Base-by-base conservation (phyloP, 1,139 yeast genomes). In the Arxiozyma slooffiae region DNA sequence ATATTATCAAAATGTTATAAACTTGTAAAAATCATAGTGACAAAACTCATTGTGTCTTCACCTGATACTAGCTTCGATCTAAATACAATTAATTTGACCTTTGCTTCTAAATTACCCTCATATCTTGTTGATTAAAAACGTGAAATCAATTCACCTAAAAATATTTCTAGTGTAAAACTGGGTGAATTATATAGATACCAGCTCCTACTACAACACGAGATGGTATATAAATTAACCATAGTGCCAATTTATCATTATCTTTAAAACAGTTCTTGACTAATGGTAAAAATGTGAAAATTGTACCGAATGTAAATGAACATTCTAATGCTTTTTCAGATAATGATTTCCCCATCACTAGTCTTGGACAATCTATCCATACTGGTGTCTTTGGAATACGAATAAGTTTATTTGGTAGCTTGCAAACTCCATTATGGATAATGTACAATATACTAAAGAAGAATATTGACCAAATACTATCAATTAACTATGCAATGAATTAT, bases 121-220 rank as follows among this genome's bases (percentile, higher is more conserved):
- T 65, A 61, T 39, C 58, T 58, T 38, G 68, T 70, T 54, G 80
- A 57, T 87, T 90, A 85, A 56, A 72, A 59, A 58, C 75, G 79
- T 1, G 92, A 79, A 41, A 82, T 67, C 16, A 85, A 62, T 1
- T 98, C 98, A 16, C 98, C 98, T 26, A 88, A 57, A 62, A 92
- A 90, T 60, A 98, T 75, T 0, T 97, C 97, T 42, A 92, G 73
- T 0, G 98, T 92, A 68, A 92, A 92, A 47, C 89, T 84, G 2
- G 97, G 97, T 0, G 94, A 78, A 65, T 92, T 92, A 66, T 92
- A 92, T 55, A n/a, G n/a, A 92, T 87, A 21, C 98, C 98, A 53
- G 92, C 85, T 1, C 98, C 98, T 14, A 89, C 96, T 0, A 98
- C 97, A 18, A 92, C 95, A 9, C 98, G 98, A 41, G 88, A 83